Evolutionary conservation across 768 basidiomycete genomes (phyloP), one percentile per base, ranked within the genome.

Genomic region (Auriscalpium microsporum): DNA sequence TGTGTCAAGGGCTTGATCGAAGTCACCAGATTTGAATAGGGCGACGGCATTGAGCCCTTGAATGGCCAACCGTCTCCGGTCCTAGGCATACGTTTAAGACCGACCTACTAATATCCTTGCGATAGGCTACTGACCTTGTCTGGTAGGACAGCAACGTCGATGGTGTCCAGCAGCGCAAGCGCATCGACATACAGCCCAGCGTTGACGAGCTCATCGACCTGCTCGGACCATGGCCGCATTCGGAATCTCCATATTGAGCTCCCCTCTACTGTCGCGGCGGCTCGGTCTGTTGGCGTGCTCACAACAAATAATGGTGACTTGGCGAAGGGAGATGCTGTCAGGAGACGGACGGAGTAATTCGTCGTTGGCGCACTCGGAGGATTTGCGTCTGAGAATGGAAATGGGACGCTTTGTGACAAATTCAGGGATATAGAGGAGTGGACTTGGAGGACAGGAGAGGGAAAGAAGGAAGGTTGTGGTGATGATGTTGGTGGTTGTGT

Each of bases 191-290:
- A 94, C 35, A 76, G 71, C 0, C 84, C 87, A 4, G 68, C 75
- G 35, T 73, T 67, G 3, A 94, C 82, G 17, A 95, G 76, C 63
- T 94, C 90, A 58, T 95, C 91, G 14, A 96, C 77, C 62, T 95
- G 90, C 19, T 84, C 80, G 7, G 80, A 76, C 86, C 92, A 89
- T 0, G 84, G 71, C 59, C 77, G 80, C 78, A 93, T 85, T 8
- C 64, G 59, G 49, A 94, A 73, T 34, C 75, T 74, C 92, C 92
- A 95, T 58, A 97, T 74, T 1, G 81, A 78, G 57, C 83, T 87
- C 2, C 93, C 92, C 61, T 93, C 86, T 2, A 77, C 68, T 6
- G 81, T 67, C 2, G 84, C 81, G 1, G 80, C 71, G 2, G 79
- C 70, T 56, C 83, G 82, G 59, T 95, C 94, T 2, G 75, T 79